Evolutionary conservation across 257 asterid species (phyloP).

Genomic region (Fraxinus pennsylvanica): DNA sequence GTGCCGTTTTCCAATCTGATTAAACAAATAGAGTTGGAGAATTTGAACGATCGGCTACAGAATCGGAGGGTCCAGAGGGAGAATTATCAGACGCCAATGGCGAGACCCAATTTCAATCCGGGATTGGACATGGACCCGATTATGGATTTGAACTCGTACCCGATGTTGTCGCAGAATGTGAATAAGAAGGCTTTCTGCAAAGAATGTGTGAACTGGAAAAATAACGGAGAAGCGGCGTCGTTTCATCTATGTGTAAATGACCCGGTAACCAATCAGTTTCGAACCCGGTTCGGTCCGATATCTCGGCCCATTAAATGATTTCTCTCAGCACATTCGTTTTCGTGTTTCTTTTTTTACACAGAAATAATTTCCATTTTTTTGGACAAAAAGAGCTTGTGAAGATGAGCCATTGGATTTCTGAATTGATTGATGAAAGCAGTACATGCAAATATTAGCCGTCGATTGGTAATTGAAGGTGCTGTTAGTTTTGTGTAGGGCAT

Average conservation of each 20-base stretch:
- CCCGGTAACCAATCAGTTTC: conserved; percentile 38
- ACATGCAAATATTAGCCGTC: not conserved
- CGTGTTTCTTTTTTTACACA: too few relatives aligned
- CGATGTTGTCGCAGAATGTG: conserved; percentile 32
- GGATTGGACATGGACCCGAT: conserved; percentile 4
- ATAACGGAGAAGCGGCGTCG: conserved; percentile 26
- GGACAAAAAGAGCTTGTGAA: not conserved
- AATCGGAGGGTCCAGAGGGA: conserved; percentile 41
- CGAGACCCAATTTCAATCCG: conserved; percentile 22
- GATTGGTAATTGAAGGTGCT: not conserved
- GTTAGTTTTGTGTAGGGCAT: not conserved
- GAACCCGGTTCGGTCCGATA: conserved; percentile 56
- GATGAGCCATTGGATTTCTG: not conserved
- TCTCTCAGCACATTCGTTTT: not conserved
- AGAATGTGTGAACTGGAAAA: conserved; percentile 47
- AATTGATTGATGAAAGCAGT: not conserved
- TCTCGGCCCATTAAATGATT: conserved; percentile 34
- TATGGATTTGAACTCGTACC: conserved; percentile 9
- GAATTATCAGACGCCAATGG: conserved; percentile 42
- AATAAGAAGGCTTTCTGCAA: conserved; percentile 35
- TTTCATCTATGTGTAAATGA: conserved; percentile 80
- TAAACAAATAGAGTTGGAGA: conserved; percentile 36
- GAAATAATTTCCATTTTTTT: not conserved
- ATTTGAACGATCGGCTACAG: conserved; percentile 42
- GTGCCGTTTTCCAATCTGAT: conserved; percentile 44